Percentiles rank a stretch among this genome's conserved stretches.
Evolutionary conservation across 164 flowering plant genomes (phyloP).

Genomic region (Platanus orientalis): DNA sequence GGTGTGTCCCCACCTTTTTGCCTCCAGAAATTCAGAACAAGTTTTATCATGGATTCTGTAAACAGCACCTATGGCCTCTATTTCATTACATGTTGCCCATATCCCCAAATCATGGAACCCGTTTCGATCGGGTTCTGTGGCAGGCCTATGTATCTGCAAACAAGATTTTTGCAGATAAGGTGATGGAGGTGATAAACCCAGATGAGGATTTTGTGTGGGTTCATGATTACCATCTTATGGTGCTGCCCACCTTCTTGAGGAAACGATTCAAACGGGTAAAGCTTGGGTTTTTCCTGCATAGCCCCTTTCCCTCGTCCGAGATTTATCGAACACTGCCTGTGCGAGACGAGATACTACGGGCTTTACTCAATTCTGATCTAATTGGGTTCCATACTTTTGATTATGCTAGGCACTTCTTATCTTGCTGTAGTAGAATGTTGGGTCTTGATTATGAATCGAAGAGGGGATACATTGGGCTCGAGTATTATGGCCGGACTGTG

Average conservation of each 20-base stretch:
- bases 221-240: slow-evolving; percentile 21
- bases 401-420: slow-evolving; percentile 20
- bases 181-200: slow-evolving; percentile 21
- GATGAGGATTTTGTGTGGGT: slow-evolving; percentile 19
- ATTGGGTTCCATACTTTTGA: slow-evolving; percentile 20
- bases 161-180: slow-evolving; percentile 17
- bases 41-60: slow-evolving; percentile 23
- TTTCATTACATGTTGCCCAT: slow-evolving; percentile 21
- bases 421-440: slow-evolving; percentile 19
- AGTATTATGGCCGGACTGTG: slow-evolving; percentile 17
- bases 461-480: slow-evolving; percentile 20
- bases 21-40: slow-evolving; percentile 7
- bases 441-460: slow-evolving; percentile 21
- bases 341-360: slow-evolving; percentile 18
- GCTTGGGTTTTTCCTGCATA: slow-evolving; percentile 20
- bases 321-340: slow-evolving; percentile 19
- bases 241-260: slow-evolving; percentile 15
- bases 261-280: slow-evolving; percentile 14
- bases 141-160: slow-evolving; percentile 21
- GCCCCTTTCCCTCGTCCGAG: slow-evolving; percentile 19
- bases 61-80: slow-evolving; percentile 19
- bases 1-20: slow-evolving; percentile 36
- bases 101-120: slow-evolving; percentile 10
- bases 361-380: slow-evolving; percentile 16
- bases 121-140: slow-evolving; percentile 14